Evolutionary conservation across 2,329 filamentous ascomycete species (phyloP).

Genomic region (Cladosporium halotolerans): DNA sequence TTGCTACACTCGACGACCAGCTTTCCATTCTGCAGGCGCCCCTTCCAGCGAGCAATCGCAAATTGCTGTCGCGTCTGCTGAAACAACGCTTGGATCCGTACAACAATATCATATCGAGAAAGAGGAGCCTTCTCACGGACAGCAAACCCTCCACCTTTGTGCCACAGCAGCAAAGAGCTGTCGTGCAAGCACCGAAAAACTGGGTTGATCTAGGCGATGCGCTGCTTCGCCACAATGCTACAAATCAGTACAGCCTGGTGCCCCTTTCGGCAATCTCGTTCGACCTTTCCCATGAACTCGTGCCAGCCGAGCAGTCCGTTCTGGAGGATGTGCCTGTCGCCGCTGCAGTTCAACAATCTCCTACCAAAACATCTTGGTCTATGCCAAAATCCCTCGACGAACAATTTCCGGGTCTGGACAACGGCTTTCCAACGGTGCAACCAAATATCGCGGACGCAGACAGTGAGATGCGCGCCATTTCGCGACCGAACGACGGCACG

Average conservation of each 20-base stretch:
- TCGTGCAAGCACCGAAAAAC: slow-evolving; percentile 22
- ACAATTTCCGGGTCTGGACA: slow-evolving; percentile 30
- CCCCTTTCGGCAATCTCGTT: slow-evolving; percentile 25
- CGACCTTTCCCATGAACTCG: slow-evolving; percentile 11
- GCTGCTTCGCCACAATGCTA: slow-evolving; percentile 23
- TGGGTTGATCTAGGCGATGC: slow-evolving; percentile 30
- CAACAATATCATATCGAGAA: slow-evolving; percentile 32
- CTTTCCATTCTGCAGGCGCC: slow-evolving; percentile 49
- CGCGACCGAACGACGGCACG: not conserved
- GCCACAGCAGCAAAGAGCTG: slow-evolving; percentile 15
- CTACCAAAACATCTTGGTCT: not conserved
- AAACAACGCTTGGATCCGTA: slow-evolving; percentile 51
- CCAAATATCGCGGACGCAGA: slow-evolving; percentile 26
- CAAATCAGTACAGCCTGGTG: slow-evolving; percentile 23
- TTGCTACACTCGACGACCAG: slow-evolving; percentile 48
- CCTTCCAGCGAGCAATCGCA: slow-evolving; percentile 43
- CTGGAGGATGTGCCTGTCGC: no score
- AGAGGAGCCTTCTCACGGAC: slow-evolving; percentile 12
- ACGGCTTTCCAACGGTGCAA: slow-evolving; percentile 25
- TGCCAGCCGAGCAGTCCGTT: no score
- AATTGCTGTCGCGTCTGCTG: slow-evolving; percentile 47
- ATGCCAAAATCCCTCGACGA: slow-evolving; percentile 19
- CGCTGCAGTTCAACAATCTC: no score
- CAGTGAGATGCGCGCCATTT: slow-evolving; percentile 15
- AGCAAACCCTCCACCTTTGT: not conserved